Evolutionary conservation across 2,329 filamentous ascomycete genomes (phyloP), one percentile per base, ranked within the genome.

Genomic region (Dactylellina haptotyla): DNA sequence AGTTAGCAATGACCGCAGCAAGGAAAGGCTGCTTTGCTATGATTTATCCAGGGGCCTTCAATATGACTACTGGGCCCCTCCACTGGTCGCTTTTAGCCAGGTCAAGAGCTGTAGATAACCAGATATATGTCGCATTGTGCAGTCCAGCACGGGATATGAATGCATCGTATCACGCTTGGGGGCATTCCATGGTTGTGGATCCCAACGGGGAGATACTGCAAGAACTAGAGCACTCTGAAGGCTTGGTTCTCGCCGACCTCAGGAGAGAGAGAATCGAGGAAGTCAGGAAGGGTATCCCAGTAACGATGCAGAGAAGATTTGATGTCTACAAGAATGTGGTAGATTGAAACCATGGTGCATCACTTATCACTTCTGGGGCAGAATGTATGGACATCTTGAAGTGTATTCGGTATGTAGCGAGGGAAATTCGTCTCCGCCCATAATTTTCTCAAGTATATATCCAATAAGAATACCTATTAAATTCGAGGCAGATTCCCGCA

Each of bases 11-110:
- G 80, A 89, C 98, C 65, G 94, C 94, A 0, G 92, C 94, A 18
- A 86, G 95, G 30, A 88, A 88, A 76, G 93, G 90, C n/a, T 90
- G 88, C 67, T 99, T 99, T 81, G 85, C 92, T 48, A 87, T 98
- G 61, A 80, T 98, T 16, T 98, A 97, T 81, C 95, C 95, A 0
- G 95, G 93, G n/a, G 95, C 95, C 0, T 99, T 99, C 85, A 99
- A 98, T 82, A 84, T 91, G 72, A 97, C 93, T 0, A 99, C 95
- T 0, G 95, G 95, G 0, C 89, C 91, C 4, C 82, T 98, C 80
- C 95, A 99, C 82, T 99, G 95, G 95, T 86, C 88, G 67, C 83
- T 99, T 76, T 87, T 91, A 78, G 94, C 89, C 0, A 87, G 91
- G 76, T 93, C 90, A 12, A 85, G 95, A 75, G 95, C 94, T 3